Conservation (phyloP, 345 rosid species). For the Bruguiera sexangula region DNA sequence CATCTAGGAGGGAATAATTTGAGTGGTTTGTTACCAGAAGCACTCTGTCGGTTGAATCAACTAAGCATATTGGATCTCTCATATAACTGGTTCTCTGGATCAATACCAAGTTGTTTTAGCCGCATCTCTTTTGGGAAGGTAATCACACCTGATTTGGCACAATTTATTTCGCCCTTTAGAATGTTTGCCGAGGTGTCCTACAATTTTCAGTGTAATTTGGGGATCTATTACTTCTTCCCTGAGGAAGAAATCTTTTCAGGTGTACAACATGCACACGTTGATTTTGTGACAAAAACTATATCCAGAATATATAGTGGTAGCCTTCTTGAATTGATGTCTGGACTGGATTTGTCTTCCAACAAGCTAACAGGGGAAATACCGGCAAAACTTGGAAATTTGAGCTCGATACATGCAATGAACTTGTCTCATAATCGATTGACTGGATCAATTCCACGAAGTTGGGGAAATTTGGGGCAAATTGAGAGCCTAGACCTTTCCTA, state of each 20-base stretch:
- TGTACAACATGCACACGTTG: too few relatives aligned
- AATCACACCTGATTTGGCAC: background rate
- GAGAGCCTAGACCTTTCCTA: too few relatives aligned
- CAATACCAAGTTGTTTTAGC: background rate
- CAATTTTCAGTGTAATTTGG: too few relatives aligned
- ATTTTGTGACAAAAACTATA: too few relatives aligned
- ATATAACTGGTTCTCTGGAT: background rate
- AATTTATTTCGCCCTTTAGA: fast-evolving
- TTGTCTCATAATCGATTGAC: too few relatives aligned
- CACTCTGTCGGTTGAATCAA: background rate
- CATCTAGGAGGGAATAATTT: background rate
- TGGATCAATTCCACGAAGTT: too few relatives aligned
- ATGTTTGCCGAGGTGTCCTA: fast-evolving
- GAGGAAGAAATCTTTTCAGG: fast-evolving
- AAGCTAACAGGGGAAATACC: background rate
- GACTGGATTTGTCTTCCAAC: background rate
- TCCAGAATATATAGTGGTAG: too few relatives aligned
- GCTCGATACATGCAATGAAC: too few relatives aligned
- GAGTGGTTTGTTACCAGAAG: background rate
- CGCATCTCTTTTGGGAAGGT: background rate
- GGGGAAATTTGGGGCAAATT: too few relatives aligned
- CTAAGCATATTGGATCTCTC: slow-evolving; percentile 6
- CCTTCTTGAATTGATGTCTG: too few relatives aligned
- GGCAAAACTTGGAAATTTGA: too few relatives aligned
- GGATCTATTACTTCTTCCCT: too few relatives aligned